A percentile compares a stretch with the other conserved stretches of the same genome.
phyloP scores from a whole-genome alignment of 345 rosid genomes.

The Arabis hirsuta region DNA sequence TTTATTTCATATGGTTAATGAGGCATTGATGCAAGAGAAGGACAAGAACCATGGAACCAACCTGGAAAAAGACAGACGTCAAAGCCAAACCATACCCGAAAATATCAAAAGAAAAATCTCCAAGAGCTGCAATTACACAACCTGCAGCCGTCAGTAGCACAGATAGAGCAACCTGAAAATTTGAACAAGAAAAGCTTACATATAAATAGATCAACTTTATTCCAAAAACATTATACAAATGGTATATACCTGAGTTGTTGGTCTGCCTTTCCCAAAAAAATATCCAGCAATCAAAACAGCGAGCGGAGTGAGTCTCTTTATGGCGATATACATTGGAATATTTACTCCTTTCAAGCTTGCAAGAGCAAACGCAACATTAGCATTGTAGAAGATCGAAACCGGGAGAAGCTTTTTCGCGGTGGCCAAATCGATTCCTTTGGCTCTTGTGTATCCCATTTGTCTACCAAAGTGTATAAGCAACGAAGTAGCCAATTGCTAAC shows the following conservation, averaged over 20 bases:
- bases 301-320: constrained; percentile 94
- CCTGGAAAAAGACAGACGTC: constrained; percentile 94
- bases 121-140: constrained; percentile 84
- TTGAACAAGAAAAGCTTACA: constrained; percentile 14
- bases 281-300: constrained; percentile 79
- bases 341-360: constrained; percentile 99
- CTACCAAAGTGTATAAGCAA: constrained; percentile 82
- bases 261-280: constrained; percentile 76
- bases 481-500: constrained; percentile 85
- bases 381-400: constrained; percentile 89
- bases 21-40: not conserved
- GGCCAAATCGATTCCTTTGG: constrained; percentile 60
- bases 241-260: constrained; percentile 70
- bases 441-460: constrained; percentile 66
- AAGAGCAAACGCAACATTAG: constrained; percentile 94
- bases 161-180: constrained; percentile 79
- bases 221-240: not conserved
- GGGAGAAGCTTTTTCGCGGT: constrained; percentile 84
- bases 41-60: constrained; percentile 27
- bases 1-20: not conserved
- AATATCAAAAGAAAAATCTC: constrained; percentile 94
- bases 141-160: constrained; percentile 87
- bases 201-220: not conserved
- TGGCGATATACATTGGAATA: constrained; percentile 98
- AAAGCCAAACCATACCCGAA: constrained; percentile 91